Base-by-base conservation (phyloP, 768 basidiomycete genomes). In the Crepidotus variabilis region DNA sequence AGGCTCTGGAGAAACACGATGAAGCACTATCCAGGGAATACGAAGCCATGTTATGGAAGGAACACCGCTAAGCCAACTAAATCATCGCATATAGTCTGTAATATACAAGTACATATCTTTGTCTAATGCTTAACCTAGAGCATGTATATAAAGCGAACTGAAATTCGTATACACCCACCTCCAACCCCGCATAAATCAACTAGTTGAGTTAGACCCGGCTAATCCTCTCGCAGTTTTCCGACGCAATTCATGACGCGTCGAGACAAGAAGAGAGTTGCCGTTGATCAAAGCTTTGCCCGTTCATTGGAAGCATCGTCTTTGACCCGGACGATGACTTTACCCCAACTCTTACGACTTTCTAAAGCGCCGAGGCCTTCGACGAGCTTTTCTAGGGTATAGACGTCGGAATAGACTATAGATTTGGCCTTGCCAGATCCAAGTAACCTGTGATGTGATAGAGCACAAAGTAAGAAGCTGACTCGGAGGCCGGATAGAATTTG, bases 291-390 rank as follows among this genome's bases (percentile, higher is more conserved):
- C 64, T 77, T 86, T 2, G 82, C 72, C 52, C 60, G 74, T 53
- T 63, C 63, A 0, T 36, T 61, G 22, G 50, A 52, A 2, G 64
- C 65, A 10, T 86, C 83, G 23, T 84, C 79, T 52, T 75, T 79
- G 49, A 98, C 69, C 50, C 75, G 78, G 7, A 92, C 81, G 22
- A 95, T 75, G 0, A 79, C 90, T 67, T 98, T 98, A 0, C 96
- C 96, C 92, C 94, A 98, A 4, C 94, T 95, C 72, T 91, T 82
- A 60, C 96, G 76, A 47, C 75, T 76, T 65, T 94, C 94, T 18
- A 98, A 71, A 22, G 90, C 93, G 13, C 65, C 67, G 50, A 98
- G 71, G 1, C 88, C 96, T 1, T 86, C 82, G 2, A 79, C 71
- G 2, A 94, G 71, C 8, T 69, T 71, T 22, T 90, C 88, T 1